Percentiles rank a stretch among this genome's conserved stretches.
phyloP scores from a whole-genome alignment of 2,329 filamentous ascomycete species.

The Colletotrichum phormii region DNA sequence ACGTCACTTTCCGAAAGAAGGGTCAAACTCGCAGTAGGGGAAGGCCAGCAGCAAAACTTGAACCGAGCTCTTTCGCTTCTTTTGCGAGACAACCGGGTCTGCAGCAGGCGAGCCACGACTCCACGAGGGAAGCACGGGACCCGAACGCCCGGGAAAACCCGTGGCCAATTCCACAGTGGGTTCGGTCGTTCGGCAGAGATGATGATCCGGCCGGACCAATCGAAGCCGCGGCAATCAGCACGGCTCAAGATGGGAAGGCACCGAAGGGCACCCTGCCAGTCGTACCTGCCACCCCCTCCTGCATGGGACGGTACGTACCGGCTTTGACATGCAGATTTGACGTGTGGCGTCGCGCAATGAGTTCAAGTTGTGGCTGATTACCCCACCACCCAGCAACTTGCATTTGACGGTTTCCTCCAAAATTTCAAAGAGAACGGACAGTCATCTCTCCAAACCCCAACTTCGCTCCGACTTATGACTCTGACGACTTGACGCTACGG shows the following conservation, averaged over 20 bases:
- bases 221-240: slow-evolving; percentile 15
- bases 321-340: background rate
- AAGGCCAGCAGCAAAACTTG: slow-evolving; percentile 36
- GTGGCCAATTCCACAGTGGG: background rate
- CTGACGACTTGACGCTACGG: background rate
- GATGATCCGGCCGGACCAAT: slow-evolving; percentile 31
- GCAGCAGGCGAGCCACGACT: slow-evolving; percentile 30
- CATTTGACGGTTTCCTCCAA: slow-evolving; percentile 26
- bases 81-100: slow-evolving; percentile 37
- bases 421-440: slow-evolving; percentile 26
- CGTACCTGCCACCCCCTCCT: background rate
- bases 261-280: background rate
- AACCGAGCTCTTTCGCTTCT: slow-evolving; percentile 31
- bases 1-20: slow-evolving; percentile 38
- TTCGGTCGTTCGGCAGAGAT: background rate
- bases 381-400: slow-evolving; percentile 28
- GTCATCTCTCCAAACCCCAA: background rate
- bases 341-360: slow-evolving; percentile 15
- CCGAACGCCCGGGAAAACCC: slow-evolving; percentile 38
- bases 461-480: slow-evolving; percentile 4
- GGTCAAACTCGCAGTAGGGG: slow-evolving; percentile 23
- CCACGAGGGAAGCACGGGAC: slow-evolving; percentile 15
- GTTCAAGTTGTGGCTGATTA: slow-evolving; percentile 25
- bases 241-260: background rate
- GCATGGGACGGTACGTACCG: background rate